Base-by-base conservation (phyloP, 257 asterid genomes). In the Solanum clarkiae region DNA sequence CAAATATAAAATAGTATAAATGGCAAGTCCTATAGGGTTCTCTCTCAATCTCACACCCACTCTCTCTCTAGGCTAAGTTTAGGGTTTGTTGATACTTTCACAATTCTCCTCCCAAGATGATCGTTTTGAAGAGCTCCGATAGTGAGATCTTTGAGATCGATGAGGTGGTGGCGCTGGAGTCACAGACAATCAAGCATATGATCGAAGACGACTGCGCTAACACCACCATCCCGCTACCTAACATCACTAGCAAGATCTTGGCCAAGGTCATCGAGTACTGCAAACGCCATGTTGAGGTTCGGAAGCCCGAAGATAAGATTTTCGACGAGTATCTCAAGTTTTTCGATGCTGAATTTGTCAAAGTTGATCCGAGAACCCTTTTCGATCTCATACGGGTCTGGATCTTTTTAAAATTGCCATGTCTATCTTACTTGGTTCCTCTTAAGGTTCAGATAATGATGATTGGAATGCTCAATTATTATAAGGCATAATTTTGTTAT, bases 101-200 rank as follows among this genome's bases (percentile, higher is more conserved):
- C 42, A 36, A 36, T 36, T 36, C 42, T 36, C 42, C 42, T 36
- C 42, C 7, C 5, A 36, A 36, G 42, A 36, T 36, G 42, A 36
- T 36, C 7, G 42, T 36, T 36, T 36, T 36, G 42, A 36, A 36
- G 42, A 36, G 42, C 36, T 90, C 93, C 56, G 95, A 92, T 36
- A 93, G 93, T 10, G 94, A 91, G 86, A 77, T 89, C 4, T 92
- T 92, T 80, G 93, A 91, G 87, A 88, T 92, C 5, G 94, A 92
- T 17, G 92, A 89, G 59, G 49, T 88, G 8, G 93, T 92, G 18
- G 95, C 94, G 12, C 62, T 91, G n/a, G 90, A 90, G 56, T 90
- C 93, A 1, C 91, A 89, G 84, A 91, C 92, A 0, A 88, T 92
- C 13, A 91, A 91, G 87, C 92, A 90, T 66, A 90, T 91, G 92